phyloP scores from a whole-genome alignment of 1,139 yeast genomes.

The Sugiyamaella paludigena region DNA sequence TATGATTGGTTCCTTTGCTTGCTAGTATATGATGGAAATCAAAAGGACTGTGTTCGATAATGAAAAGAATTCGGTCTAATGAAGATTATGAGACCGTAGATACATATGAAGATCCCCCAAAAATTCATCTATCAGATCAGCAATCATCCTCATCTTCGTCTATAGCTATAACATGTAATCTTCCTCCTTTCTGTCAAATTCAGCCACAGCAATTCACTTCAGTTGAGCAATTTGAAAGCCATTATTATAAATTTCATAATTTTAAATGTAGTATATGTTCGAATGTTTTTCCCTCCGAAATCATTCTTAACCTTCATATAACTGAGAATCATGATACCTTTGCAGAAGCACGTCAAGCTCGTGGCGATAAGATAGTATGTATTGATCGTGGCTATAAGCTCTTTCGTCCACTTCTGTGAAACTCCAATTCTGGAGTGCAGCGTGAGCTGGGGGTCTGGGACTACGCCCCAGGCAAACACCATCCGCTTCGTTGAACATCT shows the following conservation, averaged over 20 bases:
- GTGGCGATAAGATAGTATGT: conserved; percentile 41
- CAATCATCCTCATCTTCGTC: not conserved
- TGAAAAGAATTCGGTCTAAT: conserved; percentile 8
- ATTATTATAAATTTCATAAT: conserved; percentile 25
- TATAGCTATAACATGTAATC: conserved; percentile 14
- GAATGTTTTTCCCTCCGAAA: conserved; percentile 44
- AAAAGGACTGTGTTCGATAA: not conserved
- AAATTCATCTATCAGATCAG: too few relatives aligned
- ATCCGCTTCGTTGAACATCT: too few relatives aligned
- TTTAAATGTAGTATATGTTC: conserved; percentile 45
- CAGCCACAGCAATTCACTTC: conserved; percentile 15
- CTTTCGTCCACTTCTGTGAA: too few relatives aligned
- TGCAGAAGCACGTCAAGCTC: conserved; percentile 38
- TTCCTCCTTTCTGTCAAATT: conserved; percentile 21
- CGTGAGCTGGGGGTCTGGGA: not conserved
- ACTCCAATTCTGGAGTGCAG: not conserved
- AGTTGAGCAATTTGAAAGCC: conserved; percentile 25
- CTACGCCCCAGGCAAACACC: not conserved
- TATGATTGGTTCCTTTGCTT: too few relatives aligned
- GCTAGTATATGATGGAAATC: too few relatives aligned
- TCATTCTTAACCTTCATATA: conserved; percentile 48
- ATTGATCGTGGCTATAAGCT: too few relatives aligned
- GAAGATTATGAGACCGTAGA: not conserved
- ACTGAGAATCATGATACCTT: conserved; percentile 57
- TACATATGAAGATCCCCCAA: too few relatives aligned